phyloP scores from a whole-genome alignment of 192 early-diverging fungal genomes.

The Haplosporangium gracile region DNA sequence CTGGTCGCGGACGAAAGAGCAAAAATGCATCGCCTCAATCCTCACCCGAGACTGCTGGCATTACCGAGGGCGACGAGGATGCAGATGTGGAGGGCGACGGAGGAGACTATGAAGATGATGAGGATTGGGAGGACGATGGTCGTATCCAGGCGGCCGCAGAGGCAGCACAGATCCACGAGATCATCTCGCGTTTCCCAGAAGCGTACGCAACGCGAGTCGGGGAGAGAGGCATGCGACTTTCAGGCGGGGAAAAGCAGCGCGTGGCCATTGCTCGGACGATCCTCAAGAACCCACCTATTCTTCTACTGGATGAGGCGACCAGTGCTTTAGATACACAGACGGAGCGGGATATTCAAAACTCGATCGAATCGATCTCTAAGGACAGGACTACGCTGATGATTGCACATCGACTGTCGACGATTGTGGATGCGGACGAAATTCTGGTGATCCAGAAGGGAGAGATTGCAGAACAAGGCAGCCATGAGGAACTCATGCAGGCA shows the following conservation, averaged over 20 bases:
- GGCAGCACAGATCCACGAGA: conserved; percentile 87
- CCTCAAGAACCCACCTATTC: conserved; percentile 72
- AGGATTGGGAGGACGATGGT: conserved; percentile 50
- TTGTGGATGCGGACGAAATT: conserved; percentile 86
- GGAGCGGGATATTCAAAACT: conserved; percentile 79
- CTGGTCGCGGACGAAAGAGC: conserved; percentile 11
- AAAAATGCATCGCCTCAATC: conserved; percentile 9
- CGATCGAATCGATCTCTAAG: conserved; percentile 78
- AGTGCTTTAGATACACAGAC: conserved; percentile 74
- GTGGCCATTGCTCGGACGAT: conserved; percentile 92
- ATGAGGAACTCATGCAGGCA: conserved; percentile 73
- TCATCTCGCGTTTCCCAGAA: conserved; percentile 80
- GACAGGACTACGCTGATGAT: conserved; percentile 89
- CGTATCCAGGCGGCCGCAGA: conserved; percentile 76
- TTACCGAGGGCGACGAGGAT: conserved; percentile 75
- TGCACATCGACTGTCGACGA: conserved; percentile 88
- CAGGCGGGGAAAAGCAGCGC: conserved; percentile 92
- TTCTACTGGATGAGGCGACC: conserved; percentile 76
- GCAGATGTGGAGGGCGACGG: conserved; percentile 57
- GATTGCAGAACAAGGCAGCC: conserved; percentile 84
- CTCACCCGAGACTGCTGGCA: conserved; percentile 12
- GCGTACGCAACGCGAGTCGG: conserved; percentile 82
- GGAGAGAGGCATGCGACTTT: conserved; percentile 81
- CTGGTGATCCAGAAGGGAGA: conserved; percentile 85
- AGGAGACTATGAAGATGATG: conserved; percentile 36